phyloP scores from a whole-genome alignment of 345 rosid species.

The Aquilaria malaccensis region DNA sequence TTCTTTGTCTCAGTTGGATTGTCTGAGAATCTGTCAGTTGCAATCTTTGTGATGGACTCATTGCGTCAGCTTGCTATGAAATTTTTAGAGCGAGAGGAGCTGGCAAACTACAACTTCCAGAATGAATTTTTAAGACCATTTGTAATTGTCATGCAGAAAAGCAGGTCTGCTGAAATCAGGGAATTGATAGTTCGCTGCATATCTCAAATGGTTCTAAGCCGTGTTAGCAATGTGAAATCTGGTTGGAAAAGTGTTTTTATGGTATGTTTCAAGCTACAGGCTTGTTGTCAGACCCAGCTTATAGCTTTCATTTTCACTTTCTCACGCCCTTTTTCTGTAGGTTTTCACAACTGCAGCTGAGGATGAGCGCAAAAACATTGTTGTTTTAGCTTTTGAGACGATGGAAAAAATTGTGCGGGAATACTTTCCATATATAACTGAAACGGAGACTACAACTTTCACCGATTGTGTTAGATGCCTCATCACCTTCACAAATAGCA shows the following conservation, averaged over 20 bases:
- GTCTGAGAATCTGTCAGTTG: slow-evolving; percentile 94
- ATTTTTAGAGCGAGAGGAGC: slow-evolving; percentile 93
- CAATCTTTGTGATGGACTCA: slow-evolving; percentile 96
- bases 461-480: slow-evolving; percentile 96
- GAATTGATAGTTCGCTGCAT: slow-evolving; percentile 89
- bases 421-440: slow-evolving; percentile 83
- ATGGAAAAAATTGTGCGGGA: slow-evolving; percentile 95
- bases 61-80: slow-evolving; percentile 95
- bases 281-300: slow-evolving; percentile 4
- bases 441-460: slow-evolving; percentile 90
- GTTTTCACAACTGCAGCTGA: slow-evolving; percentile 86
- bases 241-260: slow-evolving; percentile 98
- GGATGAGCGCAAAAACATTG: slow-evolving; percentile 80
- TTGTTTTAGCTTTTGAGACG: slow-evolving; percentile 82
- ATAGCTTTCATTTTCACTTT: slow-evolving; percentile 13
- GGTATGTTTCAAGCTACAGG: slow-evolving; percentile 35
- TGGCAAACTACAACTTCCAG: slow-evolving; percentile 96
- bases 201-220: slow-evolving; percentile 97
- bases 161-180: slow-evolving; percentile 75
- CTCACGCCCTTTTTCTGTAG: slow-evolving; percentile 31
- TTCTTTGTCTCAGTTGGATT: slow-evolving; percentile 94
- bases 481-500: slow-evolving; percentile 78
- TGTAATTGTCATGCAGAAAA: slow-evolving; percentile 92
- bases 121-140: slow-evolving; percentile 93
- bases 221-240: slow-evolving; percentile 87